Base-by-base conservation (phyloP, 305 asterid genomes). In the Rubia peregrina region DNA sequence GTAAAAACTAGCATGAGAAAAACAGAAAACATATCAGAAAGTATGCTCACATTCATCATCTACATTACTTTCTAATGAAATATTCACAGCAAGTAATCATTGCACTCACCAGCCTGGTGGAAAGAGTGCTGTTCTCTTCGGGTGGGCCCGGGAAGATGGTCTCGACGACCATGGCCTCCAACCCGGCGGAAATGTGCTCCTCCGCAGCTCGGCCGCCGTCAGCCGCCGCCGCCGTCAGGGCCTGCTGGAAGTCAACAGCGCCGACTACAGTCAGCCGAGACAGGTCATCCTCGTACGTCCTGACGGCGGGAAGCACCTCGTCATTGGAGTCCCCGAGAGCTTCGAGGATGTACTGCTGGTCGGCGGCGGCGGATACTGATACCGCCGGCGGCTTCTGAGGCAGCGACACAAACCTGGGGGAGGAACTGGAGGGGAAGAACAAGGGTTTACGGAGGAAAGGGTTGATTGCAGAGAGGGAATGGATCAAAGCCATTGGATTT, bases 211-310 rank as follows among this genome's bases (percentile, higher is more conserved):
- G 86, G 36, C 96, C 96, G 7, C 98, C 96, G 70, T 87, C 96
- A 6, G 97, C 97, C 1, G 97, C 95, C 6, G 97, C 98, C 69
- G 98, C 98, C 5, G 92, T 85, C 53, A 92, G 80, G 17, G 98
- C 95, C 73, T 90, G 97, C 76, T 85, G 85, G 73, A 79, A 83
- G 44, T 86, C 91, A 60, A 87, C 98, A 57, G 90, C 82, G 33
- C 97, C 96, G 26, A 87, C 84, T 26, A 89, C 80, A 22, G 91
- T 87, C 9, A 90, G 83, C 69, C 96, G 86, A 38, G 89, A 85
- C 70, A 85, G 75, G 73, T 88, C 88, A 72, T 87, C 89, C 78
- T 92, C 98, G 72, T 81, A 92, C 5, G 92, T 84, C 80, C 98
- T 83, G 68, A 90, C 89, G 9, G 79, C 85, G 7, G 98, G 95